Evolutionary conservation across 257 asterid species (phyloP).

Genomic region (Paraleonurus japonicus): DNA sequence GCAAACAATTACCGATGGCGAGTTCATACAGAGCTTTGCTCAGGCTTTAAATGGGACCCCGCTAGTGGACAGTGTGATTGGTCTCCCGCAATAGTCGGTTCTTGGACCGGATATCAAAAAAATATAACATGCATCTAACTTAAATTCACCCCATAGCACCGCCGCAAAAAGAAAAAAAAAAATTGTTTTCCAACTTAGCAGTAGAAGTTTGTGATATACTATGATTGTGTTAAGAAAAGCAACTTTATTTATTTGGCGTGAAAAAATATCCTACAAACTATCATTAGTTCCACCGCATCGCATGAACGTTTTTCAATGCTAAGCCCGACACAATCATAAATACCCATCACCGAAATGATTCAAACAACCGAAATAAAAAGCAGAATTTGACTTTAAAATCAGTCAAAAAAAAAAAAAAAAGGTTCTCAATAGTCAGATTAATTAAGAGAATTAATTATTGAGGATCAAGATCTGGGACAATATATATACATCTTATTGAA

Average conservation of each 20-base stretch:
- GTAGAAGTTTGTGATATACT: background rate
- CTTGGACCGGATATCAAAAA: background rate
- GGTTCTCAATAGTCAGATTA: too few relatives aligned
- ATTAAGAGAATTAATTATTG: too few relatives aligned
- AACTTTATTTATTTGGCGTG: slow-evolving; percentile 30
- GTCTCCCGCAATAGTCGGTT: too few relatives aligned
- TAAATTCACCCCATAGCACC: too few relatives aligned
- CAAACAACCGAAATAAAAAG: background rate
- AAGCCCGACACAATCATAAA: slow-evolving; percentile 17
- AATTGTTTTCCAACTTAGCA: background rate
- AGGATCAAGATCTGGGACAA: too few relatives aligned
- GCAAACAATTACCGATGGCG: too few relatives aligned
- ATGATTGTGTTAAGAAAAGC: background rate
- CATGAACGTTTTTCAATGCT: background rate
- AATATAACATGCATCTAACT: too few relatives aligned
- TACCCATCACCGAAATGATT: background rate
- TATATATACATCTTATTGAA: too few relatives aligned
- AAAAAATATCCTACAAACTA: background rate
- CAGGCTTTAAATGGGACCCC: too few relatives aligned
- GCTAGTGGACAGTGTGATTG: too few relatives aligned
- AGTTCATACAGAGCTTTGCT: too few relatives aligned
- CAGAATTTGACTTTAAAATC: background rate
- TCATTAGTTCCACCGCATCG: slow-evolving; percentile 5
- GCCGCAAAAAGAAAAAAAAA: background rate
- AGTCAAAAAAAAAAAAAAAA: background rate